Percentiles rank a stretch among this genome's conserved stretches.
These are phyloP conservation scores for Ascochyta viciae-villosae DNA, from an alignment of 2,329 filamentous ascomycete species.

Conservation along the genomic window DNA sequence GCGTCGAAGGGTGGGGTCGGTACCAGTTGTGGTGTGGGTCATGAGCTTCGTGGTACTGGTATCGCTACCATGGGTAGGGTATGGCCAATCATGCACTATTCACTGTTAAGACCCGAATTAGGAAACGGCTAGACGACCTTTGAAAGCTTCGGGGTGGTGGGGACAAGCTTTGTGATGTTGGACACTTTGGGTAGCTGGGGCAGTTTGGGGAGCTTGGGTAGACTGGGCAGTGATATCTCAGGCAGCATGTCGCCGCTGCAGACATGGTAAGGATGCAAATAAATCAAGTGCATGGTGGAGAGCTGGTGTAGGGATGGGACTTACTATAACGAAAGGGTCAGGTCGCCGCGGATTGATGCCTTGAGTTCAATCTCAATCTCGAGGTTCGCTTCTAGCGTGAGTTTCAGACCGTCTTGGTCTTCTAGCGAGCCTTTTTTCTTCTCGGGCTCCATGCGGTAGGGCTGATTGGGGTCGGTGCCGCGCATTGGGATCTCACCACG, in stretches of 20 bases:
- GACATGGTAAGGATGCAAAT: constrained; percentile 6
- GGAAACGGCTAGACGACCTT: constrained; percentile 16
- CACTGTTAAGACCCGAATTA: constrained; percentile 24
- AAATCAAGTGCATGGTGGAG: not conserved
- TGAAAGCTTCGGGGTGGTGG: constrained; percentile 10
- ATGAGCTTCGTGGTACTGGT: constrained; percentile 17
- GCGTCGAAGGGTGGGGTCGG: not conserved
- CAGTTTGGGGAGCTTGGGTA: constrained; percentile 8
- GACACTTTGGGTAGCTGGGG: constrained; percentile 11
- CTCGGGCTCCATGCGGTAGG: constrained; percentile 50
- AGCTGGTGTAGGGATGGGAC: constrained; percentile 43
- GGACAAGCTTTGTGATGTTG: constrained; percentile 1
- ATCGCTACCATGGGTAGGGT: constrained; percentile 3
- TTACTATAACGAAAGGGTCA: constrained; percentile 80
- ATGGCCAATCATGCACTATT: constrained; percentile 21
- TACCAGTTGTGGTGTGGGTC: constrained; percentile 3
- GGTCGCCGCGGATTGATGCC: constrained; percentile 83
- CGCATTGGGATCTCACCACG: constrained; percentile 63
- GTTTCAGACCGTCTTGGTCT: constrained; percentile 70
- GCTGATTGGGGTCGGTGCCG: constrained; percentile 59
- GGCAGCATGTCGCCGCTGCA: constrained; percentile 20
- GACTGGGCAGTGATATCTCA: constrained; percentile 2
- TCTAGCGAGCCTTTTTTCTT: constrained; percentile 54
- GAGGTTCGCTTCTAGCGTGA: constrained; percentile 78
- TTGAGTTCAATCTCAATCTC: constrained; percentile 87